Percentiles rank a stretch among this genome's conserved stretches.
Conservation (phyloP, 768 basidiomycete genomes). For the Leccinellum luteum region DNA sequence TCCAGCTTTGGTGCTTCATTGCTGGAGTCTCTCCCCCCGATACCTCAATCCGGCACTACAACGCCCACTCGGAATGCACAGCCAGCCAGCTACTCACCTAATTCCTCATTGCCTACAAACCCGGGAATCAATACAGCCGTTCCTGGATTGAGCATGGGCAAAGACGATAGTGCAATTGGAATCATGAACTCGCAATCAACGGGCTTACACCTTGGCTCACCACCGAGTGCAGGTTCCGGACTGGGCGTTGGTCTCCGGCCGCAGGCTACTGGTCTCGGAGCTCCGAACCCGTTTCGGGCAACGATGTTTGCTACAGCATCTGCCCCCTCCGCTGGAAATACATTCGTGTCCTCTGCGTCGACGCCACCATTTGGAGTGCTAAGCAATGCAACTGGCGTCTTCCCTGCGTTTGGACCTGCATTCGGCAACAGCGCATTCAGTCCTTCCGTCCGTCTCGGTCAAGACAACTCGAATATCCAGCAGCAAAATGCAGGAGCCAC, state of each 20-base stretch:
- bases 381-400: conserved; percentile 6
- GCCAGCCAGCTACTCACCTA: conserved; percentile 5
- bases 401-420: conserved; percentile 10
- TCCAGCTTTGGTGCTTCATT: conserved; percentile 77
- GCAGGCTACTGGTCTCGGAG: conserved; percentile 56
- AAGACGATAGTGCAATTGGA: conserved; percentile 21
- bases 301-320: conserved; percentile 50
- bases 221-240: conserved; percentile 17
- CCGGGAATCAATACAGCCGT: conserved; percentile 11
- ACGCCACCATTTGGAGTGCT: conserved; percentile 25
- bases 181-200: conserved; percentile 37
- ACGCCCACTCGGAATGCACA: conserved; percentile 39
- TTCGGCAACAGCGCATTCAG: conserved; percentile 24
- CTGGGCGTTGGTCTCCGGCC: conserved; percentile 52
- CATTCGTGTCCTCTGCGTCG: conserved; percentile 24
- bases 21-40: conserved; percentile 70
- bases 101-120: conserved; percentile 28
- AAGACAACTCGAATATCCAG: conserved; percentile 24
- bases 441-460: conserved; percentile 15
- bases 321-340: conserved; percentile 8
- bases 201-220: conserved; percentile 11
- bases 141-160: conserved; percentile 5
- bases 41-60: conserved; percentile 55
- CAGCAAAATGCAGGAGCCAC: conserved; percentile 46
- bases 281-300: conserved; percentile 63